Percentiles rank a stretch among this genome's conserved stretches.
These are phyloP conservation scores for Podila verticillata DNA, from an alignment of 192 early-diverging fungal species.

Conservation along the genomic window DNA sequence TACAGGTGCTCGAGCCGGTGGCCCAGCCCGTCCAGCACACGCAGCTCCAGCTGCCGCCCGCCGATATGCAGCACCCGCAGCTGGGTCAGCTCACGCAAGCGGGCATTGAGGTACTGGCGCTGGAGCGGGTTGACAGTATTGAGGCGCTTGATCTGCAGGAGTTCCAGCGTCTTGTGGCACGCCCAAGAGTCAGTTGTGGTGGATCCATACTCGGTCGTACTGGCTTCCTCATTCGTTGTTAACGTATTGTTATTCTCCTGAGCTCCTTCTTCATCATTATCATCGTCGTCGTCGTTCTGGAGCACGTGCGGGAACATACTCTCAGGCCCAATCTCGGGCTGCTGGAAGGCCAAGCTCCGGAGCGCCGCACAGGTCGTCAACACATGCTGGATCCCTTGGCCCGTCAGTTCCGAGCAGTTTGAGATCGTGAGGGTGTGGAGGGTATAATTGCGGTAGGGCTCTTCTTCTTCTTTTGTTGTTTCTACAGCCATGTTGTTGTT, in stretches of 20 bases:
- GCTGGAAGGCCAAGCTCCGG: constrained; percentile 33
- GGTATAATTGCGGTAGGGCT: constrained; percentile 19
- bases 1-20: constrained; percentile 41
- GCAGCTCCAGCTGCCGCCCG: constrained; percentile 31
- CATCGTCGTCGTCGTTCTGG: constrained; percentile 19
- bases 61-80: constrained; percentile 45
- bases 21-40: constrained; percentile 34
- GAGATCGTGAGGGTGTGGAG: constrained; percentile 24
- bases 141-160: constrained; percentile 34
- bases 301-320: constrained; percentile 38
- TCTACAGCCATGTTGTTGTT: neutral
- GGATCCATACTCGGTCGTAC: neutral
- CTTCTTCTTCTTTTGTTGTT: neutral
- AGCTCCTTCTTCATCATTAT: neutral
- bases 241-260: neutral
- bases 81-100: constrained; percentile 33
- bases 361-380: constrained; percentile 37
- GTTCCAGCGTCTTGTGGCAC: constrained; percentile 18
- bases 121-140: constrained; percentile 24
- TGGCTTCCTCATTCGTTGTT: neutral
- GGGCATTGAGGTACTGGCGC: constrained; percentile 24
- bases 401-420: constrained; percentile 38
- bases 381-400: constrained; percentile 37
- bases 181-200: constrained; percentile 18
- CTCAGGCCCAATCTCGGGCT: constrained; percentile 47